Percentiles rank a stretch among this genome's conserved stretches.
These are phyloP conservation scores for Diaporthe sp. DNA, from an alignment of 2,329 filamentous ascomycete species.

Conservation along the genomic window DNA sequence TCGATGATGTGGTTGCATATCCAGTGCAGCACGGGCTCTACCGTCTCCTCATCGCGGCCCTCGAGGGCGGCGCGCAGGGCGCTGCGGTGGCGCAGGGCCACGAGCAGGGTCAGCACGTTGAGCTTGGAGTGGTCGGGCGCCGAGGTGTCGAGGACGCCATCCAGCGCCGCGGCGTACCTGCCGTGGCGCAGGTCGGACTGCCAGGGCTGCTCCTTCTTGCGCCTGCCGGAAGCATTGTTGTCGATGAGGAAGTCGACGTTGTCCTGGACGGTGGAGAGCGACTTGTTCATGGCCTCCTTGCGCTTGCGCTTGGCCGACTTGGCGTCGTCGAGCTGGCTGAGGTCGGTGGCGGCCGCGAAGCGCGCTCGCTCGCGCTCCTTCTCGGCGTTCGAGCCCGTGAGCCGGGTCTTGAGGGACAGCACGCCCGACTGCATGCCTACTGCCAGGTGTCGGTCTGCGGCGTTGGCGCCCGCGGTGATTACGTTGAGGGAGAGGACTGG, in stretches of 20 bases:
- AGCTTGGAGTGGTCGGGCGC: slow-evolving; percentile 70
- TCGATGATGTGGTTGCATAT: slow-evolving; percentile 84
- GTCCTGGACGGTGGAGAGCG: slow-evolving; percentile 87
- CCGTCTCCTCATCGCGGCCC: slow-evolving; percentile 82
- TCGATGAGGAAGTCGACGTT: slow-evolving; percentile 91
- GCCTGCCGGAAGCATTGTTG: slow-evolving; percentile 63
- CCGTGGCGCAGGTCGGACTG: slow-evolving; percentile 85
- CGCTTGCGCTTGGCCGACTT: slow-evolving; percentile 76
- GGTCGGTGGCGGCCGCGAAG: slow-evolving; percentile 84
- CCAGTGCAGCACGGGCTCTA: slow-evolving; percentile 89
- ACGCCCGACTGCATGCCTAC: slow-evolving; percentile 96
- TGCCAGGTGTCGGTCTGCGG: slow-evolving; percentile 91
- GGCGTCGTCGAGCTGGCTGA: slow-evolving; percentile 82
- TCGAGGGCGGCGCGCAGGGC: slow-evolving; percentile 86
- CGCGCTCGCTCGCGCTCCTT: slow-evolving; percentile 83
- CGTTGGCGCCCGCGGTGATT: slow-evolving; percentile 75
- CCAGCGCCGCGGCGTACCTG: slow-evolving; percentile 82
- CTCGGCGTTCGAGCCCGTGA: slow-evolving; percentile 85
- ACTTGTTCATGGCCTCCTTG: slow-evolving; percentile 58
- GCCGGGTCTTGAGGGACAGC: slow-evolving; percentile 90
- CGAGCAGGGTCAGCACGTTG: slow-evolving; percentile 81
- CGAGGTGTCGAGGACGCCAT: slow-evolving; percentile 76
- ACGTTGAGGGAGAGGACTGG: slow-evolving; percentile 89
- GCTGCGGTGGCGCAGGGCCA: slow-evolving; percentile 88
- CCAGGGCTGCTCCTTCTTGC: slow-evolving; percentile 78